Evolutionary conservation across 345 rosid genomes (phyloP), one percentile per base, ranked within the genome.

Genomic region (Crucihimalaya himalaica): DNA sequence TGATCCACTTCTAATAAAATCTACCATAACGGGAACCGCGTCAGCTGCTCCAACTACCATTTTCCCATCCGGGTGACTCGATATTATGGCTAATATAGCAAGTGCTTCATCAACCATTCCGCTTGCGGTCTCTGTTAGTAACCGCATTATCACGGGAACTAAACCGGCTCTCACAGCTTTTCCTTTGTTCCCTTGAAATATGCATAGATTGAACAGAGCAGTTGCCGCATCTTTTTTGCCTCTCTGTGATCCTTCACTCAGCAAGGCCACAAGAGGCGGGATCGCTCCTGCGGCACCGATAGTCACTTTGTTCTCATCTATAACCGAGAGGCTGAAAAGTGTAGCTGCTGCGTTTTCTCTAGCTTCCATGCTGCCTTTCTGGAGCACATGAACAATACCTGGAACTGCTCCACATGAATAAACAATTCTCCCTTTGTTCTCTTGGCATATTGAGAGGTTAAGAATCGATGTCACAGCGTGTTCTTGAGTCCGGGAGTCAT

Each of bases 161-260:
- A 89, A 82, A 54, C 97, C 96, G 16, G 97, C 88, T 77, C 96
- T 81, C 53, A 89, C 84, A 0, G 99, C 97, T 87, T 83, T 94
- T 34, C 91, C 97, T 72, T 88, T 94, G 86, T 94, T 94, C 53
- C 96, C 99, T 82, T 89, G 96, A 79, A 76, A 94, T 10, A 91
- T 88, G 79, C 97, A 91, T 78, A 94, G 78, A 63, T 91, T 94
- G 77, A 91, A 94, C 59, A 94, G 86, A 51, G 98, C 97, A 20
- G 96, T 91, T 1, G 96, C 97, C 1, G 98, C 98, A 71, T 94
- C 98, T 76, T 89, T 94, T 80, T 89, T 94, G 48, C 98, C 98
- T 71, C 98, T 86, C 29, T 78, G 97, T 12, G 96, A 87, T n/a
- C 98, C 98, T 81, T 91, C 97, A 12, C 83, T 83, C 9, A 94